phyloP scores from a whole-genome alignment of 495 filamentous ascomycete genomes.

The Penicillium desertorum region DNA sequence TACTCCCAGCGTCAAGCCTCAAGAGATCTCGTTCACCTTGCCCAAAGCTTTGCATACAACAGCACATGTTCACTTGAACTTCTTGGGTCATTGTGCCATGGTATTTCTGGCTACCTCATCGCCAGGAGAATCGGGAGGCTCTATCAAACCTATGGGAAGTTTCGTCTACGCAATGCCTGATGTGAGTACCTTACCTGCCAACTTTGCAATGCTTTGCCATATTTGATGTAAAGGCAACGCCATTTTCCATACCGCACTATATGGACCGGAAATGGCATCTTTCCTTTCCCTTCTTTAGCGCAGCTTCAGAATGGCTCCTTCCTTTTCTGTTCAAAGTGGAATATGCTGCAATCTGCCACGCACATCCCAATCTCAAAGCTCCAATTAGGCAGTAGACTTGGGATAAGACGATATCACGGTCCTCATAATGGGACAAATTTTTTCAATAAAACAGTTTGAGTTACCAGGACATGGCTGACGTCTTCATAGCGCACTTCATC shows the following conservation, averaged over 20 bases:
- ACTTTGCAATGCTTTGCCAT: background rate
- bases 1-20: slow-evolving; percentile 40
- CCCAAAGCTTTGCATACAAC: slow-evolving; percentile 74
- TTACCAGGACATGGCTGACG: slow-evolving; percentile 6
- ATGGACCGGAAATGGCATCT: background rate
- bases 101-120: slow-evolving; percentile 75
- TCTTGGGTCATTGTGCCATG: slow-evolving; percentile 62
- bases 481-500: slow-evolving; percentile 36
- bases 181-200: slow-evolving; percentile 48
- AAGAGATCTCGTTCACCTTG: slow-evolving; percentile 74
- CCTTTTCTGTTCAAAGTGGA: background rate
- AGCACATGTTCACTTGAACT: slow-evolving; percentile 74
- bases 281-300: no score
- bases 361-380: background rate
- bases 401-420: background rate
- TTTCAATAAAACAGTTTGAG: background rate
- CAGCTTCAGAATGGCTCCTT: background rate
- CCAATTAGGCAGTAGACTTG: background rate
- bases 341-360: background rate
- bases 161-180: slow-evolving; percentile 93
- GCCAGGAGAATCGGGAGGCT: slow-evolving; percentile 52
- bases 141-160: slow-evolving; percentile 53
- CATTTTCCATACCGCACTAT: no score
- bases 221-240: background rate
- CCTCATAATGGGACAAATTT: background rate